These are phyloP conservation scores for Erysimum cheiri DNA, from an alignment of 441 rosid genomes.

Conservation along the genomic window DNA sequence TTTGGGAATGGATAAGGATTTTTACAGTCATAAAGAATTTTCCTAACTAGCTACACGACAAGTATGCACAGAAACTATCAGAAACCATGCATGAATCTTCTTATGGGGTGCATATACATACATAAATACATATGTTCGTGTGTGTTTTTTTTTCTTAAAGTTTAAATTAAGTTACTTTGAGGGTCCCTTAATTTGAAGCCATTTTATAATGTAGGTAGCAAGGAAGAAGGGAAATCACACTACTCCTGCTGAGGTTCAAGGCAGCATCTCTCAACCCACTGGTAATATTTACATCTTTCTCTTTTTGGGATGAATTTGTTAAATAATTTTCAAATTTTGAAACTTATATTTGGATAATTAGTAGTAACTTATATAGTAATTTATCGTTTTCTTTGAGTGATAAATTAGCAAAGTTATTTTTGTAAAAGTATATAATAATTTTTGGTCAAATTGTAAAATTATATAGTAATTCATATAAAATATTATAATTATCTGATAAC, in stretches of 20 bases:
- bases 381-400: no score
- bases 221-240: constrained; percentile 34
- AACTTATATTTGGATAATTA: not conserved
- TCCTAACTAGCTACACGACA: constrained; percentile 40
- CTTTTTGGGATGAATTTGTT: not conserved
- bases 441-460: no score
- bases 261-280: constrained; percentile 27
- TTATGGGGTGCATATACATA: constrained; percentile 14
- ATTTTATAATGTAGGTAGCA: constrained; percentile 36
- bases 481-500: no score
- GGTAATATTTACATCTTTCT: constrained; percentile 3
- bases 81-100: constrained; percentile 40
- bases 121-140: not conserved
- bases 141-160: not conserved
- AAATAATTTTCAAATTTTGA: not conserved
- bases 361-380: not conserved
- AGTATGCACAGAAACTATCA: constrained; percentile 25
- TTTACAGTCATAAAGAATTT: constrained; percentile 19
- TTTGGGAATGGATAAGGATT: constrained; percentile 38
- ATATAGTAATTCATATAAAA: no score
- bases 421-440: no score
- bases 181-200: not conserved
- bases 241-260: constrained; percentile 34
- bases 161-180: not conserved
- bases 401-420: no score